A percentile compares a stretch with the other conserved stretches of the same genome.
These are phyloP conservation scores for Sporothrix pallida DNA, from an alignment of 2,329 filamentous ascomycete species.

Conservation along the genomic window DNA sequence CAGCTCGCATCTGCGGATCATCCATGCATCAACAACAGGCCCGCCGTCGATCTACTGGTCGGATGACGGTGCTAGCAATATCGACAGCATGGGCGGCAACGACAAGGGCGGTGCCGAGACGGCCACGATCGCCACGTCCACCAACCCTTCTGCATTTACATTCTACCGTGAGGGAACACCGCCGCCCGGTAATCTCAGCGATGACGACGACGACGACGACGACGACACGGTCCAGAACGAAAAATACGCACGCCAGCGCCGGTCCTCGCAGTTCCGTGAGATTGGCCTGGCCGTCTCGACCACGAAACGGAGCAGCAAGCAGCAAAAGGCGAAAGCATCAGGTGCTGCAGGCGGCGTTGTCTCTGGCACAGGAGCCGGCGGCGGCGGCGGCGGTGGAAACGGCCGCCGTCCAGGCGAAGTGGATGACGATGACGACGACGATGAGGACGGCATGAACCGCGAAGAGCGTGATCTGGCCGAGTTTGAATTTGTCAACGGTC, in stretches of 20 bases:
- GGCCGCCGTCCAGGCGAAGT: conserved; percentile 42
- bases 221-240: conserved; percentile 6
- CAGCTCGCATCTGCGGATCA: conserved; percentile 19
- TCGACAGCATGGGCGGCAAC: not conserved
- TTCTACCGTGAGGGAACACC: conserved; percentile 52
- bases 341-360: not conserved
- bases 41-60: conserved; percentile 44
- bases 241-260: not conserved
- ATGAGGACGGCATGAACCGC: conserved; percentile 13
- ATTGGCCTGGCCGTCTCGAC: conserved; percentile 11
- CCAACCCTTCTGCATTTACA: conserved; percentile 45
- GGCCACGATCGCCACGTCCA: conserved; percentile 33
- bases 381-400: conserved; percentile 34
- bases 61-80: conserved; percentile 37
- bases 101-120: conserved; percentile 32
- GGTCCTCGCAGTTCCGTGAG: conserved; percentile 14
- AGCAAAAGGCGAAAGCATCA: conserved; percentile 6
- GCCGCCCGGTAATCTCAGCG: conserved; percentile 41
- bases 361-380: not conserved
- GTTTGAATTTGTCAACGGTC: conserved; percentile 38
- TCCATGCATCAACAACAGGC: conserved; percentile 25
- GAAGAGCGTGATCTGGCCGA: conserved; percentile 35
- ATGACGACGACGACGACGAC: conserved; percentile 28
- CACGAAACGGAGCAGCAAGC: conserved; percentile 31
- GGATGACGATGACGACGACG: conserved; percentile 31